Evolutionary conservation across 1,284 basidiomycete species (phyloP).

Genomic region (Malassezia dermatis): DNA sequence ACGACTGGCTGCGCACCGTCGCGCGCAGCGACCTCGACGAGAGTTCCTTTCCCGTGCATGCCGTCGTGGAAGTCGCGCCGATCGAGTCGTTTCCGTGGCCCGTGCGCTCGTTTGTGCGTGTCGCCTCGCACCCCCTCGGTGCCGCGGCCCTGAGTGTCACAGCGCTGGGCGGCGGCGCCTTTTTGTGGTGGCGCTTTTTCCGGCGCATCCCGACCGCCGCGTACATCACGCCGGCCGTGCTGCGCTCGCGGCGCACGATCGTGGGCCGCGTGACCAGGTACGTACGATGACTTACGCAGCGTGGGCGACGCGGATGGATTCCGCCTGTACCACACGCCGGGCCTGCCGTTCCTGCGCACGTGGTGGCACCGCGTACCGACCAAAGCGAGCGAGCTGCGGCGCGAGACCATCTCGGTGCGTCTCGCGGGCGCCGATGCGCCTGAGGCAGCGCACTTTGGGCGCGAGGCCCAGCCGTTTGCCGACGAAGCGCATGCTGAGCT

Average conservation of each 20-base stretch:
- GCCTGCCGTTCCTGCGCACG: constrained; percentile 24
- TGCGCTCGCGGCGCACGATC: constrained; percentile 32
- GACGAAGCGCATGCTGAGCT: constrained; percentile 41
- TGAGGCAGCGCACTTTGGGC: constrained; percentile 43
- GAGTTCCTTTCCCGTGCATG: constrained; percentile 6
- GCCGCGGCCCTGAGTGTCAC: constrained; percentile 1
- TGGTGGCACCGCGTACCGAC: constrained; percentile 21
- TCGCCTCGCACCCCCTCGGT: constrained; percentile 7
- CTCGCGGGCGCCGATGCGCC: constrained; percentile 45
- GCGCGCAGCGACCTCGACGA: constrained; percentile 13
- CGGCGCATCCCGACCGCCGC: constrained; percentile 37
- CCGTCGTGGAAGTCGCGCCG: constrained; percentile 1
- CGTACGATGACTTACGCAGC: not conserved
- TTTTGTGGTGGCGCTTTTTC: constrained; percentile 41
- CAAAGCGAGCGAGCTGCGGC: constrained; percentile 12
- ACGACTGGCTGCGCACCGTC: constrained; percentile 41
- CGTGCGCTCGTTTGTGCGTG: not conserved
- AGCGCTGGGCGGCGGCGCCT: not conserved
- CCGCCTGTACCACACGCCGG: constrained; percentile 43
- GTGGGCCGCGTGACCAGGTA: constrained; percentile 31
- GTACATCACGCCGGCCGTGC: constrained; percentile 34
- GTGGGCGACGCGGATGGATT: constrained; percentile 47
- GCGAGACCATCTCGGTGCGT: constrained; percentile 37
- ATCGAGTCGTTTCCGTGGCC: not conserved
- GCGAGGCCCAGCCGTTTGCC: constrained; percentile 39